Percentiles rank a stretch among this genome's conserved stretches.
These are phyloP conservation scores for Ajuga reptans DNA, from an alignment of 305 asterid genomes.

Conservation along the genomic window DNA sequence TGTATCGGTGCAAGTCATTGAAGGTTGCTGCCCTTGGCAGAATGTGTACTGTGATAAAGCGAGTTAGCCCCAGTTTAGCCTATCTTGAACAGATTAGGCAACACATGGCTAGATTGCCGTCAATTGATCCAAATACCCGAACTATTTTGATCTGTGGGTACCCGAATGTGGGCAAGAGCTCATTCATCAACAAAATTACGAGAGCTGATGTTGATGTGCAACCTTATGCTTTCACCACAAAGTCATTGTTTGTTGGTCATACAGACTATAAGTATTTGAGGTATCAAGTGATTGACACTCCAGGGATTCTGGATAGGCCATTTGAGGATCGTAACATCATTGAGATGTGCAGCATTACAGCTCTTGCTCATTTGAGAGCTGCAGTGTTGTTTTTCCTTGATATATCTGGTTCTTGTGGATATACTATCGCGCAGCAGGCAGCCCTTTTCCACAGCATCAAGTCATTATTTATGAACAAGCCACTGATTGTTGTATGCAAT, in stretches of 20 bases:
- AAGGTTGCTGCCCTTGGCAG: slow-evolving; percentile 95
- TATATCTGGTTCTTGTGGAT: slow-evolving; percentile 92
- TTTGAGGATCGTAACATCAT: slow-evolving; percentile 94
- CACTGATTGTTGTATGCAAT: slow-evolving; percentile 76
- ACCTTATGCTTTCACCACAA: slow-evolving; percentile 95
- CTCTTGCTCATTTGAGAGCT: slow-evolving; percentile 91
- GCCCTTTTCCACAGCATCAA: slow-evolving; percentile 91
- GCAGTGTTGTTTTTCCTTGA: slow-evolving; percentile 90
- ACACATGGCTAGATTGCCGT: slow-evolving; percentile 94
- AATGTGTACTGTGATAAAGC: slow-evolving; percentile 83
- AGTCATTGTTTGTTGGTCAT: slow-evolving; percentile 90
- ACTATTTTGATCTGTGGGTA: slow-evolving; percentile 94
- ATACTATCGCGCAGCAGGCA: slow-evolving; percentile 83
- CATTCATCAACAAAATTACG: slow-evolving; percentile 85
- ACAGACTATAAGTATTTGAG: slow-evolving; percentile 81
- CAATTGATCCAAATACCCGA: slow-evolving; percentile 88
- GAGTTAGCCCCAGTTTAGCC: slow-evolving; percentile 81
- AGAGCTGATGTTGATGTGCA: slow-evolving; percentile 96
- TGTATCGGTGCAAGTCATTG: slow-evolving; percentile 76
- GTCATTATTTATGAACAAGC: slow-evolving; percentile 84
- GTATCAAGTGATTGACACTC: slow-evolving; percentile 95
- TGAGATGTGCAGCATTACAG: slow-evolving; percentile 97
- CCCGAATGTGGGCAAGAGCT: slow-evolving; percentile 96
- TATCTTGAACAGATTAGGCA: slow-evolving; percentile 96
- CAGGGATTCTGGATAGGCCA: slow-evolving; percentile 88